phyloP scores from a whole-genome alignment of 805 yeast species.

The Jamesozyma hellenica region DNA sequence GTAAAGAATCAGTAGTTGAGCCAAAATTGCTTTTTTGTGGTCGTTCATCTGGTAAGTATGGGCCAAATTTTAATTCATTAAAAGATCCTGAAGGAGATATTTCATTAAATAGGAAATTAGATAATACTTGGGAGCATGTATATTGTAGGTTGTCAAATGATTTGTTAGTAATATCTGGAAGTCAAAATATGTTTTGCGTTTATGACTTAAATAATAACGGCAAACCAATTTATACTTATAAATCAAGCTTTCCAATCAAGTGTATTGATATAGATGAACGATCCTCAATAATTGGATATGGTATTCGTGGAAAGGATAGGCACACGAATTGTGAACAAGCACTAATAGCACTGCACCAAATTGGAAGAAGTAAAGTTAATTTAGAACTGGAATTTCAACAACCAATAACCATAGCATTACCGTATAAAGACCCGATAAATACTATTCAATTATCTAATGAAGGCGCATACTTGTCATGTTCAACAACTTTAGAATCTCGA shows the following conservation, averaged over 20 bases:
- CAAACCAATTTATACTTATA: conserved; percentile 54
- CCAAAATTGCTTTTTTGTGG: conserved; percentile 64
- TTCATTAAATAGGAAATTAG: background rate
- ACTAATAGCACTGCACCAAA: conserved; percentile 50
- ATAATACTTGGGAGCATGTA: conserved; percentile 47
- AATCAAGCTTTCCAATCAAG: conserved; percentile 65
- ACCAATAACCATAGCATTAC: conserved; percentile 66
- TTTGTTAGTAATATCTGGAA: conserved; percentile 55
- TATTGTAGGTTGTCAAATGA: conserved; percentile 48
- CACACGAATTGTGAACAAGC: conserved; percentile 65
- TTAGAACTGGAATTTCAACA: conserved; percentile 31
- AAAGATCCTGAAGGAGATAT: conserved; percentile 9
- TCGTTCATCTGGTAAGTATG: conserved; percentile 57
- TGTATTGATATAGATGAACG: conserved; percentile 63
- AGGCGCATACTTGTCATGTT: conserved; percentile 61
- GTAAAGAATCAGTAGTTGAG: conserved; percentile 2
- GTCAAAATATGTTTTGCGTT: conserved; percentile 60
- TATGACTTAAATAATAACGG: conserved; percentile 51
- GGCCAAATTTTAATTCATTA: conserved; percentile 37
- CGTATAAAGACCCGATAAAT: conserved; percentile 79
- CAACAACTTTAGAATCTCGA: conserved; percentile 59
- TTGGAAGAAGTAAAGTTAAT: conserved; percentile 14
- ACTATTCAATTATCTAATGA: conserved; percentile 63
- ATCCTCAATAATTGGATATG: conserved; percentile 62
- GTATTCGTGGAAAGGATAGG: conserved; percentile 72